These are phyloP conservation scores for Thelonectria discophora DNA, from an alignment of 2,329 filamentous ascomycete species.

Conservation along the genomic window DNA sequence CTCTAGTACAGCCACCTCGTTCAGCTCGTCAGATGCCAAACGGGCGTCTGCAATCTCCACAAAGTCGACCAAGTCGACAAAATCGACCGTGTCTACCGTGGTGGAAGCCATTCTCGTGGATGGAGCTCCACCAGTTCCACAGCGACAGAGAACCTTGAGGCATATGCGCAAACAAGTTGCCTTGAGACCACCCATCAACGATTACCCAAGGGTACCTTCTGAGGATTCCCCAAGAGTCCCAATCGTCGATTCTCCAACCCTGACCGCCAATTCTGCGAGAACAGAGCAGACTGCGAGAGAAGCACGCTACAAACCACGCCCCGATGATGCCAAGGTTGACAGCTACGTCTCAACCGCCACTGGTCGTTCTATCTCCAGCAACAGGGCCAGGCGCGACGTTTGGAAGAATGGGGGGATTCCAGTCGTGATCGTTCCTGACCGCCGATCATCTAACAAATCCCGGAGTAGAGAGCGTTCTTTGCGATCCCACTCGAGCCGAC, in stretches of 20 bases:
- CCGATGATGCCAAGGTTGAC: constrained; percentile 50
- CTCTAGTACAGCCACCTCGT: constrained; percentile 51
- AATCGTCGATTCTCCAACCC: constrained; percentile 25
- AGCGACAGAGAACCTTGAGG: constrained; percentile 64
- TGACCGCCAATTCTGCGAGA: constrained; percentile 21
- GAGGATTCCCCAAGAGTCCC: constrained; percentile 51
- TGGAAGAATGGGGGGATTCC: constrained; percentile 69
- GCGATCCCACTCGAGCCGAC: constrained; percentile 68
- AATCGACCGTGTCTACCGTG: constrained; percentile 64
- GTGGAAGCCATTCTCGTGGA: constrained; percentile 68
- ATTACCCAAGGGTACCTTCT: constrained; percentile 12
- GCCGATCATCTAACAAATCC: constrained; percentile 63
- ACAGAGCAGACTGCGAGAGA: constrained; percentile 38
- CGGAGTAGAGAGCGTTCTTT: constrained; percentile 64
- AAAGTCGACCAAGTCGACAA: constrained; percentile 54
- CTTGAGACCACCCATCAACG: constrained; percentile 55
- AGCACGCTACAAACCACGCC: constrained; percentile 41
- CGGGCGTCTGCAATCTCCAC: constrained; percentile 64
- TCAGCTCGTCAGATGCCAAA: constrained; percentile 52
- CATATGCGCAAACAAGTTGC: constrained; percentile 66
- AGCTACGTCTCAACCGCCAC: constrained; percentile 61
- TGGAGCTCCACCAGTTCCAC: constrained; percentile 50
- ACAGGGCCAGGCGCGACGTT: constrained; percentile 65
- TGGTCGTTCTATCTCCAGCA: constrained; percentile 60
- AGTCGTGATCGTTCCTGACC: constrained; percentile 69